Base-by-base conservation (phyloP, 2,329 filamentous ascomycete species). In the Trichoderma koningiopsis region DNA sequence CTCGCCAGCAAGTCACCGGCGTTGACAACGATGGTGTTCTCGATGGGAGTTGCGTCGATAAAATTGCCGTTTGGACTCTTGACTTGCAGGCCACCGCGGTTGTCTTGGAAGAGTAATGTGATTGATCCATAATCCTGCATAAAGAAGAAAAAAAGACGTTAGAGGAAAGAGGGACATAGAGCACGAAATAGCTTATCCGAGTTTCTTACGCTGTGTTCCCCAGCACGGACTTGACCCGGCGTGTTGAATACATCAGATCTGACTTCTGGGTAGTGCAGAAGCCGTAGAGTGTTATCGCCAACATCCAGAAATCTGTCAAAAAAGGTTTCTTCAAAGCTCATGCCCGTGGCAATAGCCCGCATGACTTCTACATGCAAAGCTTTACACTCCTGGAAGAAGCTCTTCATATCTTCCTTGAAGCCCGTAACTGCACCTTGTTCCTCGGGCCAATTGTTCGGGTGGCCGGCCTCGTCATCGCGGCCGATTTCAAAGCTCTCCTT, bases 1-100 rank as follows among this genome's bases (percentile, higher is more conserved):
- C 94, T 85, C 1, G 92, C 91, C 61, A 97, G 83, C 73, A 97
- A 78, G 77, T 97, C 94, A 1, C 94, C 94, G 0, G 94, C 94
- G 76, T 97, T 97, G 72, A 97, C 87, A 13, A 97, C 92, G 52
- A 96, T 91, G 0, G 93, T 94, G 67, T 89, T 90, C 43, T 89
- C 84, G 70, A 97, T 95, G 0, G 94, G 94, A 7, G 88, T 93
- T 1, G 92, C 94, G 75, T 97, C 88, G 49, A 97, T 89, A 75
- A 94, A 97, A 0, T 85, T 88, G 2, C 92, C 92, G 52, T 87
- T 90, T 0, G 93, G 93, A 60, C 89, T 91, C 75, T 88, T 86
- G 24, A 87, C 85, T 76, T 89, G 86, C 63, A 89, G 75, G 0
- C 87, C 87, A 10, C 86, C 87, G 6, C 82, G 78, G 55, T 77